Evolutionary conservation across 352 stramenopile species (phyloP), one percentile per base, ranked within the genome.

Genomic region (Globisporangium okanoganense): DNA sequence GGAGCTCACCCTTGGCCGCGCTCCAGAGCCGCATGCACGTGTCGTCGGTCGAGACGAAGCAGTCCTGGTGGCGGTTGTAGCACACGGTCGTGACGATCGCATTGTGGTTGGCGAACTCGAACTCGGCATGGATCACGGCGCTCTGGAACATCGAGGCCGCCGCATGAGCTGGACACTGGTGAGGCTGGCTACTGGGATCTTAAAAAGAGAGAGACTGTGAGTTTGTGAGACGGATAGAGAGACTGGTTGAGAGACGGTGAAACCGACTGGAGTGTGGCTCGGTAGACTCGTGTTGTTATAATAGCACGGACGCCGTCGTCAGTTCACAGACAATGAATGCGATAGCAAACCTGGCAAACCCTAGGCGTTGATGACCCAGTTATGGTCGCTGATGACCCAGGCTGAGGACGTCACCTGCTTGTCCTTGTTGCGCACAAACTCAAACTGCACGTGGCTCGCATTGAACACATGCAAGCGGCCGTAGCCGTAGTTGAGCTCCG

Each of bases 11-110:
- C 33, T 55, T 54, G 1, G 40, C 16, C 20, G 61, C 50, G 43
- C 65, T 67, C 82, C 81, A 88, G 31, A 88, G 71, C 38, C 67
- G 65, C 44, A 87, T 36, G 40, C 69, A 78, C 53, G 61, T 66
- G 56, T 86, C 70, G 64, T 87, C 73, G 24, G 68, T 72, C 25
- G 78, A 84, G 27, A 85, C 78, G 59, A 92, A 90, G 45, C 76
- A 85, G 65, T 87, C 74, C 5, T 87, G 72, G 16, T 79, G 69
- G 4, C 67, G 72, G 49, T 92, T 90, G 73, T 86, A 92, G 71
- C 82, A 90, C 27, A 88, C 71, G 2, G 66, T 61, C 25, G 78
- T 73, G 29, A 92, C 66, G 24, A 79, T 59, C 13, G 82, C 80
- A 52, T 88, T 88, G 61, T 92, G 82, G 50, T 67, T 69, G 13